Evolutionary conservation across 2,329 filamentous ascomycete species (phyloP).

Genomic region (Monascus ruber): DNA sequence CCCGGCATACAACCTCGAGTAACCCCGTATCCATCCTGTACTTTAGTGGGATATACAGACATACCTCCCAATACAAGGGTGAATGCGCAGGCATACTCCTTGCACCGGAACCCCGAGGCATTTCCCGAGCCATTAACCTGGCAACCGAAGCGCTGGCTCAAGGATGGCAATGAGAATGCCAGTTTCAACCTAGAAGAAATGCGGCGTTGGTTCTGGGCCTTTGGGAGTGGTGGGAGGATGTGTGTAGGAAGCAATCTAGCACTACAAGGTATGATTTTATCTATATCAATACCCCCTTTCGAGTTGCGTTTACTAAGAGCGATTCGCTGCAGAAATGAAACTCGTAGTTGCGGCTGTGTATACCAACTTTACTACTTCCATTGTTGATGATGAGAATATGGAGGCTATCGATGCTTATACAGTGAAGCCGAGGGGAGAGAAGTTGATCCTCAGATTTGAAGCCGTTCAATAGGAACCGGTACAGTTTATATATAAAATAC

Average conservation of each 20-base stretch:
- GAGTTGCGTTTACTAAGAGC: neutral
- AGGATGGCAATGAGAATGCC: slow-evolving; percentile 18
- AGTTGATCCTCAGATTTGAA: slow-evolving; percentile 48
- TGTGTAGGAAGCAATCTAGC: slow-evolving; percentile 40
- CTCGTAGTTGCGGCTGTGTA: slow-evolving; percentile 59
- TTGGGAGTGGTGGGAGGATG: slow-evolving; percentile 40
- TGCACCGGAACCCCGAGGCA: slow-evolving; percentile 39
- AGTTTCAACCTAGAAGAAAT: slow-evolving; percentile 29
- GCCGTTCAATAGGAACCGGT: slow-evolving; percentile 5
- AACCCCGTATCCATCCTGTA: slow-evolving; percentile 29
- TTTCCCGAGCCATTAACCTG: slow-evolving; percentile 39
- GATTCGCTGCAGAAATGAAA: slow-evolving; percentile 54
- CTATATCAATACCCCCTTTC: neutral
- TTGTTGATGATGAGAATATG: slow-evolving; percentile 53
- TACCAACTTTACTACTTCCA: slow-evolving; percentile 49
- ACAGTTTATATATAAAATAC: neutral
- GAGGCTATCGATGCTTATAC: slow-evolving; percentile 57
- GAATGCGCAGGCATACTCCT: slow-evolving; percentile 40
- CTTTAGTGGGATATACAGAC: slow-evolving; percentile 26
- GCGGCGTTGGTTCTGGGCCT: slow-evolving; percentile 40
- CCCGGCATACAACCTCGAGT: slow-evolving; percentile 52
- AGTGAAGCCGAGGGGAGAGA: slow-evolving; percentile 46
- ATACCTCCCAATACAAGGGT: slow-evolving; percentile 35
- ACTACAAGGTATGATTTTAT: slow-evolving; percentile 28
- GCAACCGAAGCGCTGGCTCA: slow-evolving; percentile 40